Percentiles rank a stretch among this genome's conserved stretches.
These are phyloP conservation scores for Cutaneotrichosporon cyanovorans DNA, from an alignment of 1,284 basidiomycete genomes.

Conservation along the genomic window DNA sequence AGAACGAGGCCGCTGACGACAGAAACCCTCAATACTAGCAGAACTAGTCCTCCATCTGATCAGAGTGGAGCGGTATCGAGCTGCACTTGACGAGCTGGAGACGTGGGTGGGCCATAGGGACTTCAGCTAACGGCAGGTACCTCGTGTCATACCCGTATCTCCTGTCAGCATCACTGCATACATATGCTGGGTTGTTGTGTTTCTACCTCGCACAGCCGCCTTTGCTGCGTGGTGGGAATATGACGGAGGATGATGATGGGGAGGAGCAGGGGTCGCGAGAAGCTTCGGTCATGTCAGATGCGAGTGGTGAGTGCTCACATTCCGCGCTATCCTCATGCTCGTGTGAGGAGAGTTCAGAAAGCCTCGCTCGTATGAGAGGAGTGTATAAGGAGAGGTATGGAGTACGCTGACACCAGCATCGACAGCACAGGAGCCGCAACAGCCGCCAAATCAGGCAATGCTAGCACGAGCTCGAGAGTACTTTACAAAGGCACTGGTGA, in stretches of 20 bases:
- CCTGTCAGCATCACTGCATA: conserved; percentile 66
- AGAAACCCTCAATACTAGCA: conserved; percentile 67
- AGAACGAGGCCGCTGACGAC: too few relatives aligned
- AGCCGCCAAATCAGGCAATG: conserved; percentile 4
- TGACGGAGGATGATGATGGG: neutral
- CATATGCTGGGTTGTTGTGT: conserved; percentile 69
- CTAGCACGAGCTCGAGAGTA: conserved; percentile 26
- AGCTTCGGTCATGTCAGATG: neutral
- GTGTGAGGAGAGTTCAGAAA: neutral
- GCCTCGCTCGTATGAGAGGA: neutral
- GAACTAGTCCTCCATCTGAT: conserved; percentile 67
- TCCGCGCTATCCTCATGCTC: too few relatives aligned
- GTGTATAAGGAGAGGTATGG: neutral
- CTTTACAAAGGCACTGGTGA: conserved; percentile 29
- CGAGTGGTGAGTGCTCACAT: neutral
- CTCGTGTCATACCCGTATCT: conserved; percentile 76
- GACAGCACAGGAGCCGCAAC: neutral
- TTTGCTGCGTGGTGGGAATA: conserved; percentile 4
- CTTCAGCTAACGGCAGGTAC: conserved; percentile 52
- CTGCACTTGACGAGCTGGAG: conserved; percentile 75
- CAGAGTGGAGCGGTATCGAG: conserved; percentile 52
- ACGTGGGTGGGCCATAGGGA: conserved; percentile 54
- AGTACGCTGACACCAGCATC: neutral
- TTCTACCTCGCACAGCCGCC: conserved; percentile 49
- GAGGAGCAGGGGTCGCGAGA: neutral